Percentiles rank a stretch among this genome's conserved stretches.
These are phyloP conservation scores for Herpetospermum pedunculosum DNA, from an alignment of 306 rosid species.

Conservation along the genomic window DNA sequence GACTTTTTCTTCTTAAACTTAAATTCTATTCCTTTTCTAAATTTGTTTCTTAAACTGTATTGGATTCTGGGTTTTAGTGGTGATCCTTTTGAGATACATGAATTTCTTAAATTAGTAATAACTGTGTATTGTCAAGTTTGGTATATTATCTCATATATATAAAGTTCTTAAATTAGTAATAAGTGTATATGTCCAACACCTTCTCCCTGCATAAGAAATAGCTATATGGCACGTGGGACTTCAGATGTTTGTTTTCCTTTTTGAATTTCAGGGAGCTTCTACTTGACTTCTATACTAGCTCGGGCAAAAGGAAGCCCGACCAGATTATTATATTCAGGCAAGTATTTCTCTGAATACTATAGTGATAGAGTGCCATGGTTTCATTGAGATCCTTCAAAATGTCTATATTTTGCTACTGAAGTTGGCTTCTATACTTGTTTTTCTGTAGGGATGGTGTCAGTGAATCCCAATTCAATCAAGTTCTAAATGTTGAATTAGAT, in stretches of 20 bases:
- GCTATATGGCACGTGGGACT: not conserved
- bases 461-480: slow-evolving; percentile 89
- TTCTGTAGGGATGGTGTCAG: slow-evolving; percentile 83
- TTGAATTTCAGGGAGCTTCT: slow-evolving; percentile 60
- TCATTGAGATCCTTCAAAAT: too few species aligned
- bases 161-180: not conserved
- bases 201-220: not conserved
- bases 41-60: not conserved
- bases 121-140: not conserved
- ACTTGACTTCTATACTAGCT: slow-evolving; percentile 62
- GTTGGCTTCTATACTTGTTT: not conserved
- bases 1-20: not conserved
- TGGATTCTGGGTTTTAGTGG: not conserved
- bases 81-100: too few species aligned
- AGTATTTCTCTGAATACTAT: not conserved
- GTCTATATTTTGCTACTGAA: not conserved
- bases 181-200: not conserved
- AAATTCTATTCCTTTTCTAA: not conserved
- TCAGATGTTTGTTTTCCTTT: not conserved
- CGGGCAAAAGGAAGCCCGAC: slow-evolving; percentile 61
- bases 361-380: not conserved
- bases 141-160: not conserved
- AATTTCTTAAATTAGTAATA: too few species aligned
- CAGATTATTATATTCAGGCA: slow-evolving; percentile 90
- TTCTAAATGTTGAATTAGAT: slow-evolving; percentile 60